Evolutionary conservation across 805 yeast genomes (phyloP), one percentile per base, ranked within the genome.

Genomic region (Ogataea haglerorum): DNA sequence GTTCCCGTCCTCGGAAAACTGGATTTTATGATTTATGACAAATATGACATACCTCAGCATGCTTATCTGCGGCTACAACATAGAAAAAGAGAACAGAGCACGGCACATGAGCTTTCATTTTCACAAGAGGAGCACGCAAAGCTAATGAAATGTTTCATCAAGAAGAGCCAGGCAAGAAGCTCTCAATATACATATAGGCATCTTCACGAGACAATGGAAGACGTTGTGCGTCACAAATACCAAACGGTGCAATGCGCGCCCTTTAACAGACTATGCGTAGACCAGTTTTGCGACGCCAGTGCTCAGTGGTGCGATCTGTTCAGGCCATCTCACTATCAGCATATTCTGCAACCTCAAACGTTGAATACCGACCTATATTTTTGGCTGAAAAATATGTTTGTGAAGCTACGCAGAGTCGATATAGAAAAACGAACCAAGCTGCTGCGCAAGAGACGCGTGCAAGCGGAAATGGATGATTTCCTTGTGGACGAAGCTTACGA

Each of bases 251-350:
- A 38, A 10, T 47, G 39, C 4, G 12, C 30, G n/a, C 32, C 30
- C 18, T 38, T 48, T 19, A 13, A 25, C 9, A 22, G 53, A 24
- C 34, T 49, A 4, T 13, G 37, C 10, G 18, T 31, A 4, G 18
- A 6, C 6, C 12, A 29, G 3, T 34, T 28, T 30, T 4, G 25
- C 3, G 47, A 55, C 33, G 33, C 31, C 3, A 36, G 38, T 6
- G 38, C 49, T 6, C 64, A 54, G 33, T 73, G 76, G 77, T 61
- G 68, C 42, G 73, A 70, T 47, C 50, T 60, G n/a, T 74, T 73
- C 48, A 61, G 59, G 38, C 80, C 81, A 2, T 45, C 43, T 3
- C 31, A 47, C 1, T 55, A 64, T 18, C 45, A 50, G 2, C 65
- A 69, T 6, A 58, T 72, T 28, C 47, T 75, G 24, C 61, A 72